These are phyloP conservation scores for Colletotrichum horii DNA, from an alignment of 2,329 filamentous ascomycete species.

Conservation along the genomic window DNA sequence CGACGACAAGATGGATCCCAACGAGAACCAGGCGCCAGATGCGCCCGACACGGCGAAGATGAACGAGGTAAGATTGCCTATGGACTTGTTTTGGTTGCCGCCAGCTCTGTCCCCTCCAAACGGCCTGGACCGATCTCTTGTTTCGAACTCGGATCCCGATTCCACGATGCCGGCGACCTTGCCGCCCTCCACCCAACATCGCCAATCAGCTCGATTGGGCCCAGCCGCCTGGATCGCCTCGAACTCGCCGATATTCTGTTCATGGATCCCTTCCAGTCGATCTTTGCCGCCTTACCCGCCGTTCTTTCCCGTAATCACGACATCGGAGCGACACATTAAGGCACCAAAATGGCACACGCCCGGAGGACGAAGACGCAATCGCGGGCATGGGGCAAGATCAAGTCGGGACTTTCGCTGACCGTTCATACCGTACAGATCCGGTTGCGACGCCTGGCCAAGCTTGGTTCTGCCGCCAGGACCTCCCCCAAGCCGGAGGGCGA, in stretches of 20 bases:
- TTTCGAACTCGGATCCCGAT: background rate
- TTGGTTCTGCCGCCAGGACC: conserved; percentile 40
- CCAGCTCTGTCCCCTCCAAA: background rate
- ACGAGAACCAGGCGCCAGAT: conserved; percentile 48
- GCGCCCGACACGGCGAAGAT: conserved; percentile 64
- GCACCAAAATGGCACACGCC: background rate
- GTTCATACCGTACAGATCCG: conserved; percentile 43
- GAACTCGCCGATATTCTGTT: background rate
- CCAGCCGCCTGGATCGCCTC: background rate
- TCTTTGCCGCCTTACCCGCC: background rate
- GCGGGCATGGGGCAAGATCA: background rate
- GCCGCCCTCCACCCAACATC: background rate
- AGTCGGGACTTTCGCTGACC: background rate
- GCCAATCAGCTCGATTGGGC: background rate
- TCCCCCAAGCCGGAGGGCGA: conserved; percentile 37
- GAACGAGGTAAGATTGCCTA: conserved; percentile 51
- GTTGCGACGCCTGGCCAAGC: conserved; percentile 53
- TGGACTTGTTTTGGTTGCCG: background rate
- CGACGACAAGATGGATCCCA: conserved; percentile 48
- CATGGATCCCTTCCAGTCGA: background rate
- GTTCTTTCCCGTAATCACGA: background rate
- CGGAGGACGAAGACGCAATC: background rate
- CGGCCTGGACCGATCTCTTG: background rate
- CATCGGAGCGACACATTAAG: background rate
- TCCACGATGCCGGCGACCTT: background rate